A percentile compares a stretch with the other conserved stretches of the same genome.
These are phyloP conservation scores for Rhodamnia argentea DNA, from an alignment of 345 rosid genomes.

Conservation along the genomic window DNA sequence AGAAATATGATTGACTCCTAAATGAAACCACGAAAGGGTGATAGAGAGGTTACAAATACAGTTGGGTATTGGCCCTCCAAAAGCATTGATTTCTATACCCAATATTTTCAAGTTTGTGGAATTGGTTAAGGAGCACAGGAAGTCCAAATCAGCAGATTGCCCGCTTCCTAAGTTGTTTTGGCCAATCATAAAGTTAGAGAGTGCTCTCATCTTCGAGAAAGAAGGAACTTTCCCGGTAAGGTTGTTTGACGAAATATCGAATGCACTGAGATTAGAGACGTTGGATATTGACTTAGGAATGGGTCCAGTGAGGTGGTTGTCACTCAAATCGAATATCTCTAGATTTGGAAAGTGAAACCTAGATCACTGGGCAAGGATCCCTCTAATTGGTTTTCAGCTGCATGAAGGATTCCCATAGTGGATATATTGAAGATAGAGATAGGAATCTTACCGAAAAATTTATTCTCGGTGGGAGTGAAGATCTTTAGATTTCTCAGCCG, in stretches of 20 bases:
- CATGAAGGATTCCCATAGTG: neutral
- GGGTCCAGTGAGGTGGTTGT: neutral
- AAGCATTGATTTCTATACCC: neutral
- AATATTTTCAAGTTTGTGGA: neutral
- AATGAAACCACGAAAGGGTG: rapidly evolving
- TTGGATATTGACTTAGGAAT: neutral
- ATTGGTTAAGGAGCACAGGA: neutral
- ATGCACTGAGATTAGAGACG: rapidly evolving
- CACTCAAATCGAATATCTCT: rapidly evolving
- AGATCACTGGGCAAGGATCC: rapidly evolving
- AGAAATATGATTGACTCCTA: neutral
- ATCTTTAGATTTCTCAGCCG: neutral
- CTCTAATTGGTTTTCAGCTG: neutral
- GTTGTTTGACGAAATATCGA: too few species aligned
- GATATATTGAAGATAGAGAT: neutral
- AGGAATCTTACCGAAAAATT: neutral
- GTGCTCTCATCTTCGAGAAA: neutral
- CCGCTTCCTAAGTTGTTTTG: neutral
- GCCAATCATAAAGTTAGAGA: too few species aligned
- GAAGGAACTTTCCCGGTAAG: neutral
- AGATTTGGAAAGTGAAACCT: neutral
- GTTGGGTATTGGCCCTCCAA: neutral
- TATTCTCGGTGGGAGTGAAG: neutral
- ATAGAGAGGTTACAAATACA: neutral
- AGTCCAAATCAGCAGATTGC: neutral